Evolutionary conservation across 805 yeast species (phyloP).

Genomic region (Deakozyma indianensis): DNA sequence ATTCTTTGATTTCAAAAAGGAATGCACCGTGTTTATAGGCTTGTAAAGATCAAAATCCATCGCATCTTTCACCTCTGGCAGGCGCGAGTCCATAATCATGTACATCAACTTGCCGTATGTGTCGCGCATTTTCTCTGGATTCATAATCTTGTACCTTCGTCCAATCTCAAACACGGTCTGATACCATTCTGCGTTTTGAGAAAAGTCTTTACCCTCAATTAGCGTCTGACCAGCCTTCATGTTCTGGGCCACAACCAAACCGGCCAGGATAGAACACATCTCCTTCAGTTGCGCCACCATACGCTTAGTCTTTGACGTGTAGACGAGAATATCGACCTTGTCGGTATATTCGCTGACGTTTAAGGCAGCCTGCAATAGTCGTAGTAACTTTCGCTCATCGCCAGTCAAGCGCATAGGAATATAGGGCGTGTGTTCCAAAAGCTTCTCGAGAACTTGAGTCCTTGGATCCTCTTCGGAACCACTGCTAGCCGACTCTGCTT

Average conservation of each 20-base stretch:
- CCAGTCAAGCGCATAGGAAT: slow-evolving; percentile 56
- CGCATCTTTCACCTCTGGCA: slow-evolving; percentile 53
- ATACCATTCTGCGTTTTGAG: slow-evolving; percentile 61
- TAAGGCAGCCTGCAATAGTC: slow-evolving; percentile 60
- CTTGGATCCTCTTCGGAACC: slow-evolving; percentile 9
- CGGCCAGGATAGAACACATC: slow-evolving; percentile 66
- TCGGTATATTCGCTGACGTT: slow-evolving; percentile 72
- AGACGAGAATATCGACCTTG: slow-evolving; percentile 55
- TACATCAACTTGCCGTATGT: slow-evolving; percentile 68
- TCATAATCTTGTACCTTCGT: slow-evolving; percentile 69
- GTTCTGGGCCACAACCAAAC: slow-evolving; percentile 64
- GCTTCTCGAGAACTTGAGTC: slow-evolving; percentile 8
- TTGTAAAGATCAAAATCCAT: slow-evolving; percentile 66
- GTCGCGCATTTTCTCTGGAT: slow-evolving; percentile 69
- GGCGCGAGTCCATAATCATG: slow-evolving; percentile 73
- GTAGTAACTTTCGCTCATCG: slow-evolving; percentile 54
- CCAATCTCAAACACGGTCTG: slow-evolving; percentile 62
- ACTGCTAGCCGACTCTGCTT: slow-evolving; percentile 10
- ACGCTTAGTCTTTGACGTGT: slow-evolving; percentile 53
- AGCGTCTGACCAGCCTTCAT: slow-evolving; percentile 54
- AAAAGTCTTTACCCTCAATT: slow-evolving; percentile 46
- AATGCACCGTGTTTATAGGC: slow-evolving; percentile 51
- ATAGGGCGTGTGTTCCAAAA: slow-evolving; percentile 29
- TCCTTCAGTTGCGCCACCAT: slow-evolving; percentile 60
- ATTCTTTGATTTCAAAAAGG: slow-evolving; percentile 29